Evolutionary conservation across 139 green algal species (phyloP), one percentile per base, ranked within the genome.

Genomic region (Chlamydomonas sp.): DNA sequence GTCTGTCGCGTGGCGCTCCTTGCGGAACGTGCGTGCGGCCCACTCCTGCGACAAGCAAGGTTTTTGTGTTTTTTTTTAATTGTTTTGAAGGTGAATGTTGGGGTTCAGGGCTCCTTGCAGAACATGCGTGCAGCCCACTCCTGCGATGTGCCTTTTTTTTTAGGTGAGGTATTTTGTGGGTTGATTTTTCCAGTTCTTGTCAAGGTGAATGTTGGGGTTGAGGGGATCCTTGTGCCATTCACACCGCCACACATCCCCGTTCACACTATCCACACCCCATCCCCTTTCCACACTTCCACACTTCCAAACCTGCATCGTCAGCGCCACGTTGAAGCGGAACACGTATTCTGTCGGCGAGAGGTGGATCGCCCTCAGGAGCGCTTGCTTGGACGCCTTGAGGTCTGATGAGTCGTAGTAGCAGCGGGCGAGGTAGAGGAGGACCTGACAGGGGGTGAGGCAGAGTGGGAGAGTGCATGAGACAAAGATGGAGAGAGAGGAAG

Each of bases 281-380:
- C 54, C 54, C 54, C 26, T n/a, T n/a, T n/a, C n/a, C n/a, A n/a
- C n/a, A n/a, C n/a, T n/a, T n/a, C n/a, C n/a, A n/a, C n/a, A n/a
- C n/a, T n/a, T n/a, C n/a, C 54, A 22, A 36, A 86, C 87, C 87
- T 97, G 91, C 80, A 97, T 79, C 22, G 79, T 80, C 43, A 95
- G 76, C 3, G 86, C 91, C 31, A 81, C 65, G 67, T 95, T 87
- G 73, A 96, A 96, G 31, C 83, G 75, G 65, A 95, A 74, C 58
- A 76, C 71, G 72, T 78, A 72, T 76, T 95, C 82, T 0, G 68
- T 80, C 13, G 91, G 91, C 1, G 78, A 76, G 31, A 89, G 62
- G 81, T 97, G 91, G 64, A 93, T 73, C 31, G 89, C 88, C 16
- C 67, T 69, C 58, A 85, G 75, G 65, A 96, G 84, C 47, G 57